These are phyloP conservation scores for Backusella circina DNA, from an alignment of 192 early-diverging fungal species.

Conservation along the genomic window DNA sequence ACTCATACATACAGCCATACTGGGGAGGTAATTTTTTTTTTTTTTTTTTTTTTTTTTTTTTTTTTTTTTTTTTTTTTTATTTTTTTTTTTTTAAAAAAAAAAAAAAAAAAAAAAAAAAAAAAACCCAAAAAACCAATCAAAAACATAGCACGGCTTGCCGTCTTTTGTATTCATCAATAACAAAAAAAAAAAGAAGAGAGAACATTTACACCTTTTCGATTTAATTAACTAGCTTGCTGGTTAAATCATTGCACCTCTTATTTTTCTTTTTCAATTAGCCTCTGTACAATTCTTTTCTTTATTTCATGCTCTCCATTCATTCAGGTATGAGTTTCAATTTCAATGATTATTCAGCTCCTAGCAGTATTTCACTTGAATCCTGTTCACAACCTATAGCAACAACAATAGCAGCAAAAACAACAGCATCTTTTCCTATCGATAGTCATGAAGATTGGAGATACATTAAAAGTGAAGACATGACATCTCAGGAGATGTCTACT, in stretches of 20 bases:
- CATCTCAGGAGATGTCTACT: background rate
- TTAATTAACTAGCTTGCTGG: background rate
- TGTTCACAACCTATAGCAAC: background rate
- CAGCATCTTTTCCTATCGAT: background rate
- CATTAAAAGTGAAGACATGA: background rate
- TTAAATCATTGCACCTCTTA: background rate
- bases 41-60: background rate
- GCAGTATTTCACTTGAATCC: background rate
- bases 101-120: too few species aligned
- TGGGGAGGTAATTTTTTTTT: conserved; percentile 16
- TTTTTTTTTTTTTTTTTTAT: too few species aligned
- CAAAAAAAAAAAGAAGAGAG: background rate
- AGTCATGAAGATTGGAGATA: background rate
- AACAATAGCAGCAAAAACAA: background rate
- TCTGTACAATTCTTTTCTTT: background rate
- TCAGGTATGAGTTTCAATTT: background rate
- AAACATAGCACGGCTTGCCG: background rate
- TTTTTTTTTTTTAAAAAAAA: too few species aligned
- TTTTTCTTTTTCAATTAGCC: background rate
- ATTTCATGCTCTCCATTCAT: conserved; percentile 4
- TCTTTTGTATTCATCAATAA: background rate
- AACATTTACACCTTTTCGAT: background rate
- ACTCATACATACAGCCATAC: conserved; percentile 32
- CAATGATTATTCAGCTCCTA: background rate
- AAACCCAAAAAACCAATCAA: too few species aligned